Percentiles rank a stretch among this genome's conserved stretches.
Conservation (phyloP, 495 filamentous ascomycete species). For the Podospora pseudopauciseta region DNA sequence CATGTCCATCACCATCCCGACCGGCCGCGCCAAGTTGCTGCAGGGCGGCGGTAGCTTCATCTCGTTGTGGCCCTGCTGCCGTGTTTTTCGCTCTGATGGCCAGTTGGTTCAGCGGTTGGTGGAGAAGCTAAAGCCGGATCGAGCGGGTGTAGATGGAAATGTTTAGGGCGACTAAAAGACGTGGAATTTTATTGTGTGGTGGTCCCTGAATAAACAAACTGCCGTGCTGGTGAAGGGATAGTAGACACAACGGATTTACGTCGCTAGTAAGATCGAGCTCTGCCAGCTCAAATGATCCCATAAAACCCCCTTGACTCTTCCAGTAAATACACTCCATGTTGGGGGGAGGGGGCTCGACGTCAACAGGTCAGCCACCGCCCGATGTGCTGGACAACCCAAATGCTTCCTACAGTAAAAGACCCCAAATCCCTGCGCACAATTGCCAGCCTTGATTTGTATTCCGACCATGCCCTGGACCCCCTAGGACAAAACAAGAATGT, state of each 20-base stretch:
- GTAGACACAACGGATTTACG: not conserved
- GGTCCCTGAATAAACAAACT: no score
- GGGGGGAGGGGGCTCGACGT: no score
- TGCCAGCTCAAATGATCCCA: not conserved
- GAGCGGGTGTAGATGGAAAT: not conserved
- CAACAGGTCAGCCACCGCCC: no score
- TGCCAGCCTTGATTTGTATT: not conserved
- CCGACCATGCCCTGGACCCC: not conserved
- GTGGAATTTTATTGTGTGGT: no score
- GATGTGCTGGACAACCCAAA: not conserved
- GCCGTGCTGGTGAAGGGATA: no score
- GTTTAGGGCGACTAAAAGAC: no score
- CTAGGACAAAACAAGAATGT: not conserved
- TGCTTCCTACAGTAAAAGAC: not conserved
- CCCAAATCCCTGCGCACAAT: not conserved
- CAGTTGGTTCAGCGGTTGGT: not conserved
- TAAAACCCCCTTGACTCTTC: not conserved
- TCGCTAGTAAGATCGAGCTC: not conserved
- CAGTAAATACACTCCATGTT: not conserved
- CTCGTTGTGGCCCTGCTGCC: not conserved
- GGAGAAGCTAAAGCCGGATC: not conserved
- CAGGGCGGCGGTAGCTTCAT: not conserved
- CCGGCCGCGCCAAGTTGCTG: conserved; percentile 11
- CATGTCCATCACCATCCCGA: not conserved
- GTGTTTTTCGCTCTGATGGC: not conserved